Percentiles rank a stretch among this genome's conserved stretches.
These are phyloP conservation scores for Fusarium napiforme DNA, from an alignment of 2,329 filamentous ascomycete species.

Conservation along the genomic window DNA sequence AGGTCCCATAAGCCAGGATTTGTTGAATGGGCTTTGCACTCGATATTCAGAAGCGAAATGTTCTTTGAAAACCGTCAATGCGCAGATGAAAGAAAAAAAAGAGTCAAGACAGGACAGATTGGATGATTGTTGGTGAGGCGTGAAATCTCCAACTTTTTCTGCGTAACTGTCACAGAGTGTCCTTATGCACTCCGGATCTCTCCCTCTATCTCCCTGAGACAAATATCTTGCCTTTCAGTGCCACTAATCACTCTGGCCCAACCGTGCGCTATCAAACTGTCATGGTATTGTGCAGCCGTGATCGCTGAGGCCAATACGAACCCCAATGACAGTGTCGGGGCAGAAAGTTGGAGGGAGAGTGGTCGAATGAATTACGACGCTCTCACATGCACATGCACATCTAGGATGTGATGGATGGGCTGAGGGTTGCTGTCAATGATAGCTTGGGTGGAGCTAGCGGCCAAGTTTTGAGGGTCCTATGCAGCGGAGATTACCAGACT, in stretches of 20 bases:
- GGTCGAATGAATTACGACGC: slow-evolving; percentile 27
- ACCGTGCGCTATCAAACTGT: slow-evolving; percentile 30
- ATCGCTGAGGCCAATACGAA: slow-evolving; percentile 11
- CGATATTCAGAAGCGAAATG: slow-evolving; percentile 22
- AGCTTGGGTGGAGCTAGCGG: slow-evolving; percentile 37
- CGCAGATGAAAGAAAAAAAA: slow-evolving; percentile 8
- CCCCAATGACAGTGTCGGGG: slow-evolving; percentile 4
- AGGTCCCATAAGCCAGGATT: slow-evolving; percentile 28
- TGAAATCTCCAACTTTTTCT: slow-evolving; percentile 18
- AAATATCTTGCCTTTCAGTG: slow-evolving; percentile 33
- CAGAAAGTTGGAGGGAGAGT: slow-evolving; percentile 10
- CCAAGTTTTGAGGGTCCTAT: slow-evolving; percentile 34
- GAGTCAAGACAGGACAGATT: slow-evolving; percentile 32
- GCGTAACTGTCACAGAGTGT: slow-evolving; percentile 25
- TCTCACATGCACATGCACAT: slow-evolving; percentile 28
- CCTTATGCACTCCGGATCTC: slow-evolving; percentile 23
- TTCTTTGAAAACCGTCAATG: slow-evolving; percentile 2
- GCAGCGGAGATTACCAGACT: slow-evolving; percentile 21
- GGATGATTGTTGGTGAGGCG: slow-evolving; percentile 21
- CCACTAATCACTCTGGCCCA: slow-evolving; percentile 36
- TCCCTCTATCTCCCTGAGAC: slow-evolving; percentile 29
- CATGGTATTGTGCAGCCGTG: slow-evolving; percentile 23
- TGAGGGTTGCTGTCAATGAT: slow-evolving; percentile 30
- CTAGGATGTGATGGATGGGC: slow-evolving; percentile 34
- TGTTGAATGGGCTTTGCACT: slow-evolving; percentile 18